phyloP scores from a whole-genome alignment of 1,284 basidiomycete genomes.

The Heterobasidion parviporum region DNA sequence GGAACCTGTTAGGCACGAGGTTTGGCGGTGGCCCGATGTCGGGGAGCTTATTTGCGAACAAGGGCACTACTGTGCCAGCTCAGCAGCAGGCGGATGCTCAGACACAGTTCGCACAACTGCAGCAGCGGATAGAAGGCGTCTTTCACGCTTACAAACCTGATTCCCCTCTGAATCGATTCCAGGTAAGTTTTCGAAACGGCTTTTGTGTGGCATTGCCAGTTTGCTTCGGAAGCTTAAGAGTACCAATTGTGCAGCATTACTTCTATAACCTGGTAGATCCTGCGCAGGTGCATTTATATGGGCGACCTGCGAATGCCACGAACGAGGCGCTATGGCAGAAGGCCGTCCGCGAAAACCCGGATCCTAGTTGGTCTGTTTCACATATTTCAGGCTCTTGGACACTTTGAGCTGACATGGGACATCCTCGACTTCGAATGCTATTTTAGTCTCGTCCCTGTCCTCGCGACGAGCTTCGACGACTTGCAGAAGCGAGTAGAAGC shows the following conservation, averaged over 20 bases:
- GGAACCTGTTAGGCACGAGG: slow-evolving; percentile 15
- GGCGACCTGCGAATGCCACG: slow-evolving; percentile 64
- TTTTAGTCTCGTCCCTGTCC: slow-evolving; percentile 70
- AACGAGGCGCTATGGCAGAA: slow-evolving; percentile 78
- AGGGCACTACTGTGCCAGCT: slow-evolving; percentile 20
- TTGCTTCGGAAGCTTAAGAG: background rate
- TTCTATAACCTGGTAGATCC: slow-evolving; percentile 87
- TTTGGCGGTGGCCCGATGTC: slow-evolving; percentile 13
- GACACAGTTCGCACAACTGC: slow-evolving; percentile 47
- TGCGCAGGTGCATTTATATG: slow-evolving; percentile 59
- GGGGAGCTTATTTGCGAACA: slow-evolving; percentile 20
- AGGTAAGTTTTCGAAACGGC: slow-evolving; percentile 39
- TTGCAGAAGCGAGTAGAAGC: slow-evolving; percentile 76
- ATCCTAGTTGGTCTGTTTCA: slow-evolving; percentile 62
- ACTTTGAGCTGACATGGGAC: slow-evolving; percentile 4
- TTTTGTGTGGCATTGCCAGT: slow-evolving; percentile 2
- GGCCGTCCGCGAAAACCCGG: slow-evolving; percentile 76
- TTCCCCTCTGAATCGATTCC: slow-evolving; percentile 72
- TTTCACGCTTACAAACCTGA: slow-evolving; percentile 66
- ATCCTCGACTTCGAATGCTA: background rate
- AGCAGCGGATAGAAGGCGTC: slow-evolving; percentile 59
- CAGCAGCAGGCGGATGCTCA: slow-evolving; percentile 52
- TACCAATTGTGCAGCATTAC: slow-evolving; percentile 42
- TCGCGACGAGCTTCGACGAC: slow-evolving; percentile 79
- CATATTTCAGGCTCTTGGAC: background rate